Conservation (phyloP, 495 filamentous ascomycete species). For the Penicillium nucicola region DNA sequence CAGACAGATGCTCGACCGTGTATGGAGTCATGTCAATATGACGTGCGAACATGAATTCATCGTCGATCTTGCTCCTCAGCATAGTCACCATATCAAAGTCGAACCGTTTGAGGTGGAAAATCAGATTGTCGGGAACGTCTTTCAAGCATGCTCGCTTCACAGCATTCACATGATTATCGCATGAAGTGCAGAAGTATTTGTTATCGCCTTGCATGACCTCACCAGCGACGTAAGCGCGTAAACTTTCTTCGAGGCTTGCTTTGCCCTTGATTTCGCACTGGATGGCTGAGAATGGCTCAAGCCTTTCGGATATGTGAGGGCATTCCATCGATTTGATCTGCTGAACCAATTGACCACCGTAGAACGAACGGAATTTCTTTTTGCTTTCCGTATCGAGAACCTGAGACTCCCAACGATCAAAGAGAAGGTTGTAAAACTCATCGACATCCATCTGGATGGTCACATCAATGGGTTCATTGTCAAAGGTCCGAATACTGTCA, state of each 20-base stretch:
- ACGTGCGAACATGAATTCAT: constrained; percentile 82
- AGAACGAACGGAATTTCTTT: constrained; percentile 77
- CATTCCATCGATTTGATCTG: constrained; percentile 96
- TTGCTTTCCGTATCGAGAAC: constrained; percentile 65
- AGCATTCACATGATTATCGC: constrained; percentile 86
- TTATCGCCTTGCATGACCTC: constrained; percentile 98
- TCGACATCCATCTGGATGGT: constrained; percentile 96
- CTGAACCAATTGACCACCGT: constrained; percentile 86
- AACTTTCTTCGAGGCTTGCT: constrained; percentile 73
- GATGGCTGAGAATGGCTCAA: constrained; percentile 92
- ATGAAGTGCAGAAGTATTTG: constrained; percentile 95
- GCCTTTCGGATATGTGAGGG: constrained; percentile 82
- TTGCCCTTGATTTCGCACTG: constrained; percentile 98
- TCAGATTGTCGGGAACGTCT: constrained; percentile 89
- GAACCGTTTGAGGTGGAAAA: constrained; percentile 95
- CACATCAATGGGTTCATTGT: constrained; percentile 80
- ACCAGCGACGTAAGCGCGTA: constrained; percentile 91
- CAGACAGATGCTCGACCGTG: constrained; percentile 79
- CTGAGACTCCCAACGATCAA: constrained; percentile 87
- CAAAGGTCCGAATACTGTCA: constrained; percentile 73
- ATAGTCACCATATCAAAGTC: constrained; percentile 88
- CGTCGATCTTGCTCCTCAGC: constrained; percentile 91
- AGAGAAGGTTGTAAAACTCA: constrained; percentile 92
- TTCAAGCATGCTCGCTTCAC: constrained; percentile 94
- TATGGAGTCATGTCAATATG: constrained; percentile 89